These are phyloP conservation scores for Xylaria sp. DNA, from an alignment of 495 filamentous ascomycete genomes.

Conservation along the genomic window DNA sequence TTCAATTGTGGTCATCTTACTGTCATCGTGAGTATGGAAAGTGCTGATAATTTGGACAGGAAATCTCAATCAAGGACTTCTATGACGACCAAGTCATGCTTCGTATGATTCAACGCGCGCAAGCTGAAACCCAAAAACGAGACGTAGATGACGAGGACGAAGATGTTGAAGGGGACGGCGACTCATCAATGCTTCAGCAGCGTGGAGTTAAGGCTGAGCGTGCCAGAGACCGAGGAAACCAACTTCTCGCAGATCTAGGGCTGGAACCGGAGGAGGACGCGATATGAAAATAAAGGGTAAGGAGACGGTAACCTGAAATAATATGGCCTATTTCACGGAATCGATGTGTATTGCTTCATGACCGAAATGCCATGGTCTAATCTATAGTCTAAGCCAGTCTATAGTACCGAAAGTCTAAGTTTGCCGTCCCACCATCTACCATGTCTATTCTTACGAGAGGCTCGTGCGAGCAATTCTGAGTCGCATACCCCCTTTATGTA, in stretches of 20 bases:
- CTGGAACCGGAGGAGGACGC: slow-evolving; percentile 15
- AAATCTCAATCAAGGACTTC: slow-evolving; percentile 46
- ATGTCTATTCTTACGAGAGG: background rate
- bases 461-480: background rate
- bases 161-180: slow-evolving; percentile 38
- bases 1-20: background rate
- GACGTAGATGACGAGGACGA: slow-evolving; percentile 36
- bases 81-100: slow-evolving; percentile 50
- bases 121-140: slow-evolving; percentile 35
- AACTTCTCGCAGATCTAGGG: slow-evolving; percentile 22
- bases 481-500: background rate
- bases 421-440: slow-evolving; percentile 7
- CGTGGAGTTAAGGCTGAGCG: slow-evolving; percentile 25
- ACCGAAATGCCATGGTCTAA: background rate
- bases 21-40: slow-evolving; percentile 4
- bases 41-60: slow-evolving; percentile 35
- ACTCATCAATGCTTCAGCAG: slow-evolving; percentile 30
- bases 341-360: background rate
- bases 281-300: background rate
- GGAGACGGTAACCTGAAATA: background rate
- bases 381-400: slow-evolving; percentile 26
- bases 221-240: slow-evolving; percentile 21
- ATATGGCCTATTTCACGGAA: background rate
- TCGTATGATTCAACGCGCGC: slow-evolving; percentile 50
- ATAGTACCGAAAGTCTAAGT: slow-evolving; percentile 35